Base-by-base conservation (phyloP, 176 grass and related monocot genomes). In the Secale cereale region DNA sequence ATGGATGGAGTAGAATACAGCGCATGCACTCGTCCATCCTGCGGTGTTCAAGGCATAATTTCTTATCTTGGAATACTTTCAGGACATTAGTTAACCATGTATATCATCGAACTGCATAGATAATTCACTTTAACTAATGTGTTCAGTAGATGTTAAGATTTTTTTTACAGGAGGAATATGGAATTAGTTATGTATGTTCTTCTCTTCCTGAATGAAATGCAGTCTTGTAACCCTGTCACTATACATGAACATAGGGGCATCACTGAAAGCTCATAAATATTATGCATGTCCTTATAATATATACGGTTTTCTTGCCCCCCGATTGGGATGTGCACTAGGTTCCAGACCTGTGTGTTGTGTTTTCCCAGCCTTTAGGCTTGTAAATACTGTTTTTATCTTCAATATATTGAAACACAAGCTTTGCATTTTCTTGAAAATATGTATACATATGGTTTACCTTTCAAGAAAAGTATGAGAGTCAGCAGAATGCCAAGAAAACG, bases 1-100 rank as follows among this genome's bases (percentile, higher is more conserved):
- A 98, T 94, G 35, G 95, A 93, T 14, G 95, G 95, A 76, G 95
- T 91, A 78, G 95, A 98, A 86, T 97, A 97, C 57, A 97, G 69
- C 3, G 90, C 92, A 77, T 97, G 92, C 36, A 97, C 91, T 86
- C 87, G 86, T 25, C 92, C 95, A 85, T 98, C 95, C 95, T 98
- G 86, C 81, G 41, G 63, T 17, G 41, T 87, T 78, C 26, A 74
- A 26, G 37, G n/a, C 23, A 82, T 64, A 35, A 72, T 39, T 76
- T 85, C 36, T 59, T 79, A 27, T 78, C 54, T 36, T 76, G 14
- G 32, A 81, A 45, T 80, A 25, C 19, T 33, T 31, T 46, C 10
- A 33, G 41, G 81, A 40, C 36, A 79, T 65, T 73, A 20, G 12
- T 73, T 56, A 80, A 65, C 12, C 36, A 40, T 65, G 6, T 4